Evolutionary conservation across 495 filamentous ascomycete genomes (phyloP).

Genomic region (Apodospora peruviana): DNA sequence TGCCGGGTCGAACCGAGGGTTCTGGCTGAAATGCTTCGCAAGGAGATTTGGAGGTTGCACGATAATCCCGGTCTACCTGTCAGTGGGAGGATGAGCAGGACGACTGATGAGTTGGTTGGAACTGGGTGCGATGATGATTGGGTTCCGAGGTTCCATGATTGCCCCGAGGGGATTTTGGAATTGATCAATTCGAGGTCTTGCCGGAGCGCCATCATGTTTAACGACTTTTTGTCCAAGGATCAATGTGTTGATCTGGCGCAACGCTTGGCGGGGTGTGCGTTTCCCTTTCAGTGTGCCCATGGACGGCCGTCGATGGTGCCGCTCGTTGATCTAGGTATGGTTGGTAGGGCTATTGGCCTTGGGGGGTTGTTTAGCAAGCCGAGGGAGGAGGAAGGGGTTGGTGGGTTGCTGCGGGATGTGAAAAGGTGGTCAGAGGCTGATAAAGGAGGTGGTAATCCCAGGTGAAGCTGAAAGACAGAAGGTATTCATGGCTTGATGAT

Average conservation of each 20-base stretch:
- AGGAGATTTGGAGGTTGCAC: constrained; percentile 60
- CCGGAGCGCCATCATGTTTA: constrained; percentile 94
- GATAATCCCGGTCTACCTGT: constrained; percentile 16
- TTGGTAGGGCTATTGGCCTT: background rate
- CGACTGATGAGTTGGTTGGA: background rate
- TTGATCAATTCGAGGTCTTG: constrained; percentile 88
- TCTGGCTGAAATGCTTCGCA: constrained; percentile 63
- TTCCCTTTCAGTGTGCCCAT: constrained; percentile 93
- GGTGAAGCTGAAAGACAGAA: too few relatives aligned
- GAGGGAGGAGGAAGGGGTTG: too few relatives aligned
- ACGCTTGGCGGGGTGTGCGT: constrained; percentile 60
- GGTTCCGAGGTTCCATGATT: constrained; percentile 56
- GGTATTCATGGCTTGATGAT: too few relatives aligned
- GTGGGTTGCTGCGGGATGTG: too few relatives aligned
- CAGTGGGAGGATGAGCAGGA: background rate
- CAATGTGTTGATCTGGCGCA: constrained; percentile 63
- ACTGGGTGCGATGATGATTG: constrained; percentile 32
- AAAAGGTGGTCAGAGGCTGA: too few relatives aligned
- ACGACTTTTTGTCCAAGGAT: constrained; percentile 60
- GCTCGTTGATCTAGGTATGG: constrained; percentile 50
- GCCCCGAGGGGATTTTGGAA: constrained; percentile 75
- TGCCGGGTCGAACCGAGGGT: constrained; percentile 66
- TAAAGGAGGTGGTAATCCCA: too few relatives aligned
- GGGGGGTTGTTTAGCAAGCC: too few relatives aligned
- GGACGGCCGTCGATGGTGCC: constrained; percentile 76